These are phyloP conservation scores for Acrodontium crateriforme DNA, from an alignment of 2,329 filamentous ascomycete species.

Conservation along the genomic window DNA sequence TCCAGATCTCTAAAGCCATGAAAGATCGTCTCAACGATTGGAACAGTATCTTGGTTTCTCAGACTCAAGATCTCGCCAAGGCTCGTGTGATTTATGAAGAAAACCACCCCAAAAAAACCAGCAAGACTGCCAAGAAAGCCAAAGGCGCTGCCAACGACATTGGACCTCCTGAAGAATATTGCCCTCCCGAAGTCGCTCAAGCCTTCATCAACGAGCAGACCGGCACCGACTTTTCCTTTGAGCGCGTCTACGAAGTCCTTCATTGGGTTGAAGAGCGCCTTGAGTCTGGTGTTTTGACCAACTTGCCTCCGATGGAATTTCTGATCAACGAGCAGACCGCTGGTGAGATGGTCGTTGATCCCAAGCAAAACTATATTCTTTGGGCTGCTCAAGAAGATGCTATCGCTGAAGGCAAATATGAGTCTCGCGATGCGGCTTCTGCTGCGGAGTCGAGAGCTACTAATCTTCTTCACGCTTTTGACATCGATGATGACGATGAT, in stretches of 20 bases:
- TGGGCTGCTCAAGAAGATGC: slow-evolving; percentile 8
- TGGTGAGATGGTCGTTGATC: slow-evolving; percentile 11
- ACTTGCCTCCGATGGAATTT: slow-evolving; percentile 20
- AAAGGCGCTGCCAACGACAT: slow-evolving; percentile 3
- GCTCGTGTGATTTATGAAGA: slow-evolving; percentile 5
- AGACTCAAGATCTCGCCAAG: slow-evolving; percentile 7
- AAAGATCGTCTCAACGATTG: slow-evolving; percentile 11
- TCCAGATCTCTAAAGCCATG: slow-evolving; percentile 15
- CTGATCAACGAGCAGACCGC: slow-evolving; percentile 10
- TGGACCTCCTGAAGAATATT: slow-evolving; percentile 9
- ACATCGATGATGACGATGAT: slow-evolving; percentile 1
- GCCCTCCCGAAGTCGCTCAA: slow-evolving; percentile 10
- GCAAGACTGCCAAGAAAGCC: slow-evolving; percentile 5
- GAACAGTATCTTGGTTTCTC: slow-evolving; percentile 9
- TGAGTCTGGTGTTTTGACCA: slow-evolving; percentile 7
- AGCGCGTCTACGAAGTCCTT: slow-evolving; percentile 12
- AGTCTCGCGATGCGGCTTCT: too few species aligned
- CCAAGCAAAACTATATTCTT: slow-evolving; percentile 12
- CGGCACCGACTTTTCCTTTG: slow-evolving; percentile 8
- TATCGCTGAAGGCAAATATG: not conserved
- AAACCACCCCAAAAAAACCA: slow-evolving; percentile 6
- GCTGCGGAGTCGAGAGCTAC: too few species aligned
- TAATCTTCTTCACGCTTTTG: too few species aligned
- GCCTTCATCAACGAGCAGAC: slow-evolving; percentile 10
- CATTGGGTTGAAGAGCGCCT: slow-evolving; percentile 11